phyloP scores from a whole-genome alignment of 2,329 filamentous ascomycete genomes.

The Talaromyces sp. region DNA sequence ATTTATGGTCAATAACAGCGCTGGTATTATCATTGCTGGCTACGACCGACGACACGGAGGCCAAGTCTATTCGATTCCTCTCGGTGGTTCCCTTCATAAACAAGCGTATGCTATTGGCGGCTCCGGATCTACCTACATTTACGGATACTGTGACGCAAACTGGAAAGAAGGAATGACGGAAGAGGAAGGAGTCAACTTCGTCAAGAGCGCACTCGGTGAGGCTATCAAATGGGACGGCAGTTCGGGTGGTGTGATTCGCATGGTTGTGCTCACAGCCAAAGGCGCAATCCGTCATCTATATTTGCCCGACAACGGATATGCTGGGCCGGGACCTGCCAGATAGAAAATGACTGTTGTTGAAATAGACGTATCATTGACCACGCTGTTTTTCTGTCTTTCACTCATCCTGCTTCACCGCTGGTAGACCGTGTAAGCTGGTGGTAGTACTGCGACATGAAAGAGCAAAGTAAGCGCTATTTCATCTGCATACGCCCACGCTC shows the following conservation, averaged over 20 bases:
- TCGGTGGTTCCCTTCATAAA: conserved; percentile 96
- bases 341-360: conserved; percentile 5
- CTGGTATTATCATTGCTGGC: conserved; percentile 96
- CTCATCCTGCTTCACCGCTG: background rate
- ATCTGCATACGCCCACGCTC: background rate
- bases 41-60: conserved; percentile 94
- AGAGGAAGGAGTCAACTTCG: conserved; percentile 83
- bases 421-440: background rate
- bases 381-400: conserved; percentile 20
- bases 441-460: background rate
- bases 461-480: background rate
- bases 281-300: conserved; percentile 93
- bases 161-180: conserved; percentile 96
- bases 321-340: conserved; percentile 59
- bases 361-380: conserved; percentile 17
- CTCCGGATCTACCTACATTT: conserved; percentile 98
- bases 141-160: conserved; percentile 95
- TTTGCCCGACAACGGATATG: conserved; percentile 87
- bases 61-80: conserved; percentile 94
- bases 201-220: conserved; percentile 85
- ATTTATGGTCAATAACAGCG: conserved; percentile 51
- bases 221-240: conserved; percentile 99
- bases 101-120: conserved; percentile 93
- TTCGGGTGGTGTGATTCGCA: conserved; percentile 94
- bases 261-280: conserved; percentile 90